Conservation (phyloP, 768 basidiomycete species). For the Calocera cornea region DNA sequence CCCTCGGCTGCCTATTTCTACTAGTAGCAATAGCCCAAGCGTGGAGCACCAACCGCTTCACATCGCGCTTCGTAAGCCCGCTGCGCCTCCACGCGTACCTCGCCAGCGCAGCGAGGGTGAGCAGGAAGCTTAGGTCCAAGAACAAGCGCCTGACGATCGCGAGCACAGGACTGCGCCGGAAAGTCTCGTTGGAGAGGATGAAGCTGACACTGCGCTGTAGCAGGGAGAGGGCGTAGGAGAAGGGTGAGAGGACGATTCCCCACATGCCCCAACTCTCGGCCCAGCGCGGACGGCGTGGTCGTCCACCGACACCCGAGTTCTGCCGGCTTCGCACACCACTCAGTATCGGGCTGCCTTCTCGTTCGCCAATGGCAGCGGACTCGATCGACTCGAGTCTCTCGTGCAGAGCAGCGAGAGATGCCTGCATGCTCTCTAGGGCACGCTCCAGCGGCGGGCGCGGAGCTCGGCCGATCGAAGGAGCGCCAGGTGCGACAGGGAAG, state of each 20-base stretch:
- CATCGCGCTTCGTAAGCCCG: conserved; percentile 54
- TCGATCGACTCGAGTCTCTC: conserved; percentile 58
- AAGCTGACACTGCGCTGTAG: background rate
- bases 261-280: conserved; percentile 1
- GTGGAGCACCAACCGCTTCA: conserved; percentile 19
- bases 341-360: background rate
- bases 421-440: conserved; percentile 67
- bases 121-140: conserved; percentile 62
- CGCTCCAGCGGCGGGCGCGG: conserved; percentile 43
- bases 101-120: conserved; percentile 47
- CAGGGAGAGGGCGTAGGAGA: background rate
- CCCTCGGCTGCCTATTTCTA: background rate
- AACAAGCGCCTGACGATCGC: conserved; percentile 60
- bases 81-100: conserved; percentile 53
- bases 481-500: background rate
- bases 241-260: background rate
- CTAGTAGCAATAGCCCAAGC: background rate
- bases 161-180: conserved; percentile 32
- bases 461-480: background rate
- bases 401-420: conserved; percentile 64
- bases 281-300: background rate
- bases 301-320: background rate
- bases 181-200: background rate
- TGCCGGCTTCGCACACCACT: background rate
- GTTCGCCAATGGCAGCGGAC: background rate